Evolutionary conservation across 306 rosid genomes (phyloP), one percentile per base, ranked within the genome.

Genomic region (Castanea crenata): DNA sequence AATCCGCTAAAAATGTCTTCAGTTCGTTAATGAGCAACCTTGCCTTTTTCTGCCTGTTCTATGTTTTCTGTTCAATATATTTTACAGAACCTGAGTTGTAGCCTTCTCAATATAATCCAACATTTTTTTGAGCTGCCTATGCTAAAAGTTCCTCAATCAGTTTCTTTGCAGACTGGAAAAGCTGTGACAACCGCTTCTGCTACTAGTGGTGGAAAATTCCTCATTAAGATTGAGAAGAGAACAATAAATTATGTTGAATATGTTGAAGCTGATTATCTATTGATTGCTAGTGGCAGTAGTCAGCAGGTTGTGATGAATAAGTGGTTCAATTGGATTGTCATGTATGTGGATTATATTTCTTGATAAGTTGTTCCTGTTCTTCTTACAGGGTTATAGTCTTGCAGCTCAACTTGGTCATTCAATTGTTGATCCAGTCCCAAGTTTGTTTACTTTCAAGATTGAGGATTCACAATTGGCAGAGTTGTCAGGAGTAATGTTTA

Each of bases 391-490:
- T 77, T 90, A 91, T 64, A 76, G 85, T 84, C 94, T 94, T 76
- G 97, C 97, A 76, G 84, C 91, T 79, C 97, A 94, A 83, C 97
- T 94, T 78, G 97, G 97, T 61, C 98, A 94, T 90, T 91, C 97
- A 23, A 85, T 91, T 74, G 89, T 92, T 20, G 97, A 94, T 80
- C 94, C 98, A 23, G 89, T 91, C 58, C 97, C 97, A 2, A 94
- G 98, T 85, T 80, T 94, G 81, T 92, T 94, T 84, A 92, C 98
- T 25, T 90, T 94, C 88, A 94, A 94, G 91, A 86, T 89, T 55
- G 89, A 83, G 38, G 98, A 94, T 88, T 81, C 86, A 63, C 85
- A 44, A 76, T 79, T 94, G 82, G 77, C 85, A 69, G 93, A 88
- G 83, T 77, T 94, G 80, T 87, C 98, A 46, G 98, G 98, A 87